A percentile compares a stretch with the other conserved stretches of the same genome.
Evolutionary conservation across 129 eudicot genomes (phyloP).

Genomic region (Deinandra increscens): DNA sequence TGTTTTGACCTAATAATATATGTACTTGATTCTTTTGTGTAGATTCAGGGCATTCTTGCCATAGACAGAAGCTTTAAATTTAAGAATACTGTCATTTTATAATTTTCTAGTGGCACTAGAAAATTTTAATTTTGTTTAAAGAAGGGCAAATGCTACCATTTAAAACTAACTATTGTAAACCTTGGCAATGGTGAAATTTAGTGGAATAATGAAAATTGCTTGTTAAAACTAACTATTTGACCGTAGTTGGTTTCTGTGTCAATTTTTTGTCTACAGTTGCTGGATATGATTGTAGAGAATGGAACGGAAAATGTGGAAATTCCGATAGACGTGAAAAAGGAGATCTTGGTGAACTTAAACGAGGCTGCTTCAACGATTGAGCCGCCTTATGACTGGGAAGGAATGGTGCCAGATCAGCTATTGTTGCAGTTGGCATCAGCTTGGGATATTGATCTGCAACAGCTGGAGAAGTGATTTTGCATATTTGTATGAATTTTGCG

Average conservation of each 20-base stretch:
- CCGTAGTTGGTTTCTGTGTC: neutral
- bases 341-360: constrained; percentile 65
- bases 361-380: constrained; percentile 71
- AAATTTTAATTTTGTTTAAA: too few relatives aligned
- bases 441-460: constrained; percentile 84
- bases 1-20: too few relatives aligned
- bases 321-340: constrained; percentile 71
- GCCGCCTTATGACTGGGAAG: constrained; percentile 95
- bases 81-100: too few relatives aligned
- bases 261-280: constrained; percentile 42
- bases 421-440: constrained; percentile 82
- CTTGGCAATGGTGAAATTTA: too few relatives aligned
- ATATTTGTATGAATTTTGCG: constrained; percentile 1
- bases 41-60: too few relatives aligned
- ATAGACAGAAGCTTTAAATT: too few relatives aligned
- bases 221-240: too few relatives aligned
- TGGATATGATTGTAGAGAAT: constrained; percentile 59
- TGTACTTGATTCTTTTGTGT: too few relatives aligned
- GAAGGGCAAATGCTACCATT: too few relatives aligned
- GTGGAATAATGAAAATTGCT: too few relatives aligned
- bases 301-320: constrained; percentile 68
- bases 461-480: constrained; percentile 52
- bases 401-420: constrained; percentile 83
- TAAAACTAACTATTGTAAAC: too few relatives aligned
- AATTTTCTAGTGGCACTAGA: too few relatives aligned